phyloP scores from a whole-genome alignment of 2,329 filamentous ascomycete species.

The Plectosphaerella sp. region DNA sequence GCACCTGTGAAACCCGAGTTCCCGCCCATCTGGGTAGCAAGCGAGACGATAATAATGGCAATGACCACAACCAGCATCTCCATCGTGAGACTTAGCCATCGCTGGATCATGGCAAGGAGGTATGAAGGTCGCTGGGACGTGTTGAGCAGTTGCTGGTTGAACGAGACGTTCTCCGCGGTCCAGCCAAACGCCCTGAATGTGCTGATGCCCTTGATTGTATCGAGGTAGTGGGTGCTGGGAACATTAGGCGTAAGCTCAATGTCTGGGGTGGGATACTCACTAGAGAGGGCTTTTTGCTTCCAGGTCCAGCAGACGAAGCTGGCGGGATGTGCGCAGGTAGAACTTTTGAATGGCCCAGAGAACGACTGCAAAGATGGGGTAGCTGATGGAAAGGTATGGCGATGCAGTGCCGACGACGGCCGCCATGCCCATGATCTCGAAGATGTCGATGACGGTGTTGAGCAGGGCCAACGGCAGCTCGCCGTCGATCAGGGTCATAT shows the following conservation, averaged over 20 bases:
- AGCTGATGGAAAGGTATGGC: slow-evolving; percentile 41
- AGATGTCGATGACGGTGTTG: slow-evolving; percentile 20
- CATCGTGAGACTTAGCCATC: slow-evolving; percentile 50
- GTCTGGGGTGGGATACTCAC: slow-evolving; percentile 20
- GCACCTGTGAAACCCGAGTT: slow-evolving; percentile 33
- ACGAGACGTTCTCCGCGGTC: slow-evolving; percentile 35
- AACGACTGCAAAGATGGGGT: slow-evolving; percentile 41
- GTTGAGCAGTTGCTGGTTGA: slow-evolving; percentile 45
- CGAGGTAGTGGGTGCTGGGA: slow-evolving; percentile 44
- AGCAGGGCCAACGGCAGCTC: slow-evolving; percentile 29
- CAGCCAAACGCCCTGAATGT: slow-evolving; percentile 56
- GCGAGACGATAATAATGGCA: slow-evolving; percentile 40
- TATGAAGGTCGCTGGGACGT: slow-evolving; percentile 54
- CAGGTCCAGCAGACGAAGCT: slow-evolving; percentile 56
- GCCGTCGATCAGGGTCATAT: slow-evolving; percentile 34
- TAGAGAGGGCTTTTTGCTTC: slow-evolving; percentile 58
- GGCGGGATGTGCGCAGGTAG: slow-evolving; percentile 56
- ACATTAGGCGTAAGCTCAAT: background rate
- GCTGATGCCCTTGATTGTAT: slow-evolving; percentile 48
- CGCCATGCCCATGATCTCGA: slow-evolving; percentile 34
- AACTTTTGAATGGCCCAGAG: slow-evolving; percentile 50
- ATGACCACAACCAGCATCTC: slow-evolving; percentile 44
- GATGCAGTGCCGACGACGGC: slow-evolving; percentile 37
- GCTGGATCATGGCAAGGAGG: slow-evolving; percentile 51
- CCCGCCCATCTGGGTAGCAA: slow-evolving; percentile 38